Percentiles rank a stretch among this genome's conserved stretches.
Conservation (phyloP, 2,329 filamentous ascomycete genomes). For the Monosporascus sp. region DNA sequence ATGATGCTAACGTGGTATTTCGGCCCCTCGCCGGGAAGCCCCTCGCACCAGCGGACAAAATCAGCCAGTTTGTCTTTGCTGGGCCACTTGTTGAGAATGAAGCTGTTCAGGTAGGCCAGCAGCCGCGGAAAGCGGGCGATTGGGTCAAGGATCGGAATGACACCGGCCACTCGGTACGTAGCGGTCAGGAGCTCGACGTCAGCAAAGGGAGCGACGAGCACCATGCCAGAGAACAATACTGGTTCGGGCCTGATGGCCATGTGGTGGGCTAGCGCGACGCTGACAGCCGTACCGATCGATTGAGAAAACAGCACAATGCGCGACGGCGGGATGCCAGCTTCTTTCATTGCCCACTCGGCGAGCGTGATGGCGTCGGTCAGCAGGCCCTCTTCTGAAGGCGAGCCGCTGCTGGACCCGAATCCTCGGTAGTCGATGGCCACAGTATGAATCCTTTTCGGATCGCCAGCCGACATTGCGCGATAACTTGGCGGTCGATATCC, state of each 20-base stretch:
- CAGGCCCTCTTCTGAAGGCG: constrained; percentile 50
- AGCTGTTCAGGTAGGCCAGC: constrained; percentile 39
- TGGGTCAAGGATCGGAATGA: constrained; percentile 48
- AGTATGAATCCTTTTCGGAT: constrained; percentile 49
- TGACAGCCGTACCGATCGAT: constrained; percentile 49
- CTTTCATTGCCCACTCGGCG: constrained; percentile 48
- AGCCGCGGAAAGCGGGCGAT: constrained; percentile 41
- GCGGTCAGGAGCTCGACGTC: constrained; percentile 48
- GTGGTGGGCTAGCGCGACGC: constrained; percentile 24
- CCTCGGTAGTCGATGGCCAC: constrained; percentile 59
- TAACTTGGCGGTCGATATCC: constrained; percentile 52
- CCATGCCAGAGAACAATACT: constrained; percentile 45
- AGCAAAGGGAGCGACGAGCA: constrained; percentile 53
- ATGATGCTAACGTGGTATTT: constrained; percentile 43
- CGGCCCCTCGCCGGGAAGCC: constrained; percentile 8
- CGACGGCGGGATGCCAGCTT: constrained; percentile 45
- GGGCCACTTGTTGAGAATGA: constrained; percentile 46
- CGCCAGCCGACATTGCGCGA: constrained; percentile 45
- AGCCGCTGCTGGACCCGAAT: constrained; percentile 48
- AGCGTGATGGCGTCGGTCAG: constrained; percentile 48
- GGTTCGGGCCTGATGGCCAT: constrained; percentile 28
- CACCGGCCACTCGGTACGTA: constrained; percentile 53
- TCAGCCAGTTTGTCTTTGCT: constrained; percentile 43
- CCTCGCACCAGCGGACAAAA: constrained; percentile 35
- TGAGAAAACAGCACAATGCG: constrained; percentile 56